phyloP scores from a whole-genome alignment of 352 stramenopile species.

The Pythium oligandrum region DNA sequence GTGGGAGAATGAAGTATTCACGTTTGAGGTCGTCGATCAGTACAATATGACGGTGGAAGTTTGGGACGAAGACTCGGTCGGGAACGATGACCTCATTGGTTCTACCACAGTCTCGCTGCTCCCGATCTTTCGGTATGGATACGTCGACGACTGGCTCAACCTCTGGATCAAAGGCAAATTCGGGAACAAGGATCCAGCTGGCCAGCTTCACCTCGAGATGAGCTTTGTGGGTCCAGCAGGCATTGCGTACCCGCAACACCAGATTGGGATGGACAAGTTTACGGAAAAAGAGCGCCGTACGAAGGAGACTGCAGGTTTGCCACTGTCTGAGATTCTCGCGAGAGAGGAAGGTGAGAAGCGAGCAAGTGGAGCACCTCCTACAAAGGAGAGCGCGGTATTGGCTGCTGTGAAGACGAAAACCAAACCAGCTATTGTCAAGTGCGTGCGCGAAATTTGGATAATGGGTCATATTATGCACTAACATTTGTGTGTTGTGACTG shows the following conservation, averaged over 20 bases:
- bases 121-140: constrained; percentile 87
- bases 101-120: constrained; percentile 77
- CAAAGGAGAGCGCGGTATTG: constrained; percentile 21
- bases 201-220: constrained; percentile 85
- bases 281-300: constrained; percentile 66
- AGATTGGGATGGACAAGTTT: constrained; percentile 72
- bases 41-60: constrained; percentile 88
- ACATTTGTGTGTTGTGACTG: not conserved
- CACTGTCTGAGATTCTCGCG: constrained; percentile 18
- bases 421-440: constrained; percentile 26
- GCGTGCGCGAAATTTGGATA: not conserved
- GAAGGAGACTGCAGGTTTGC: constrained; percentile 42
- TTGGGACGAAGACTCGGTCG: constrained; percentile 90
- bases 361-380: constrained; percentile 13
- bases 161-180: constrained; percentile 86
- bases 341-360: constrained; percentile 10
- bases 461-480: not conserved
- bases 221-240: constrained; percentile 77
- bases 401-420: constrained; percentile 15
- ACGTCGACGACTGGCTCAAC: constrained; percentile 86
- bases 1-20: constrained; percentile 79
- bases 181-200: constrained; percentile 78
- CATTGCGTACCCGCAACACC: constrained; percentile 90
- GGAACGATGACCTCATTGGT: constrained; percentile 89
- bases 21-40: constrained; percentile 92